Base-by-base conservation (phyloP, 2,329 filamentous ascomycete genomes). In the Clonostachys rosea region DNA sequence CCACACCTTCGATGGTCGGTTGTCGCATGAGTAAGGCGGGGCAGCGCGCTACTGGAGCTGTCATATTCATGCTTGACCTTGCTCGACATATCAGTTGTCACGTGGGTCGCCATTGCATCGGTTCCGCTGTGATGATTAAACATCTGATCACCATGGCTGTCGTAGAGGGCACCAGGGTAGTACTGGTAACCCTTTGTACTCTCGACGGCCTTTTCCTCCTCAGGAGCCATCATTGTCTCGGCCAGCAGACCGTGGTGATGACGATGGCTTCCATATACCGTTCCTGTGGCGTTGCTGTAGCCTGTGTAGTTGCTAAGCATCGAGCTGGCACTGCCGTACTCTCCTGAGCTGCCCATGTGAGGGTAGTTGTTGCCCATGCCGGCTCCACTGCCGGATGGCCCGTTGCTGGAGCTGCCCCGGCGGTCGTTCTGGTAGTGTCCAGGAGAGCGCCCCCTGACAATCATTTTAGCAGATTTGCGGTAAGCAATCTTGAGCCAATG, bases 391-490 rank as follows among this genome's bases (percentile, higher is more conserved):
- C 87, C 86, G 47, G 76, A 76, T 3, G 77, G 74, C 3, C 87
- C 85, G 57, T 86, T 89, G 56, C 84, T 81, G 4, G 83, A 76
- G 61, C 84, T 89, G 45, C 82, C 77, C 47, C 84, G 78, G 52
- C 85, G 73, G 54, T 86, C 83, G 41, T 85, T 81, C 58, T 87
- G 84, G 65, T 91, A 91, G 58, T 91, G 89, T 2, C 88, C 89
- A 0, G 89, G 89, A 8, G 87, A 91, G 24, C 89, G 81, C 6
- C 89, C 89, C 18, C 89, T 85, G n/a, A 94, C 89, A 55, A 95
- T 90, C 77, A 94, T 89, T 61, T 86, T 87, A 49, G 86, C 83
- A 6, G 88, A 92, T 58, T 87, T 83, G 43, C 79, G 78, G 48
- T 81, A 80, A 5, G 87, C 88, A 45, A 94, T 74, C 59, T 86